phyloP scores from a whole-genome alignment of 352 stramenopile genomes.

The Thalassiosira hispida region DNA sequence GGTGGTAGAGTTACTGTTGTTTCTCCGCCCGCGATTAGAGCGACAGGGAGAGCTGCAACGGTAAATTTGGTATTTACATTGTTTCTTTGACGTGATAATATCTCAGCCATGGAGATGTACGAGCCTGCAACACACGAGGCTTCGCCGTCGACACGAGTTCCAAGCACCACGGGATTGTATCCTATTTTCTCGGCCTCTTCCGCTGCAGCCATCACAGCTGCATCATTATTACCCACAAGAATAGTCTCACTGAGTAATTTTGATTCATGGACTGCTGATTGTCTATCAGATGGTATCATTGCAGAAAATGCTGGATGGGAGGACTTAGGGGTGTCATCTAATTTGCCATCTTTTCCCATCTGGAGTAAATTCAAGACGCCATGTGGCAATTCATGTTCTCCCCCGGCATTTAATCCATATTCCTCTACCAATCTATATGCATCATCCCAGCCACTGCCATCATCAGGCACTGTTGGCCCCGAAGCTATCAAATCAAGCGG shows the following conservation, averaged over 20 bases:
- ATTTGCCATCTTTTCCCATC: slow-evolving; percentile 28
- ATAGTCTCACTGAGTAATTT: slow-evolving; percentile 52
- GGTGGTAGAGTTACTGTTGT: slow-evolving; percentile 71
- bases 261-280: slow-evolving; percentile 9
- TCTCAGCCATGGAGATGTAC: slow-evolving; percentile 73
- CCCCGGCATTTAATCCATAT: slow-evolving; percentile 43
- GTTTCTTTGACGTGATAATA: slow-evolving; percentile 53
- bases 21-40: slow-evolving; percentile 80
- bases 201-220: slow-evolving; percentile 72
- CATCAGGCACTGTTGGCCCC: slow-evolving; percentile 75
- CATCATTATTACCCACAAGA: slow-evolving; percentile 80
- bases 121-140: slow-evolving; percentile 70
- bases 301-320: slow-evolving; percentile 61
- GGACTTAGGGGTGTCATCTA: slow-evolving; percentile 61
- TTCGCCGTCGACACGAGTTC: slow-evolving; percentile 77
- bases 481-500: slow-evolving; percentile 83
- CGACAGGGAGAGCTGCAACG: slow-evolving; percentile 53
- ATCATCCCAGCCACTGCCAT: slow-evolving; percentile 66
- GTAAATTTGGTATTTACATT: slow-evolving; percentile 28
- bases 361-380: slow-evolving; percentile 62
- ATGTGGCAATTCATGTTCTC: slow-evolving; percentile 57
- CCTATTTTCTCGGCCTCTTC: slow-evolving; percentile 63
- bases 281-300: background rate
- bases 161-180: slow-evolving; percentile 76
- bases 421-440: slow-evolving; percentile 61